Conservation (phyloP, 495 filamentous ascomycete species). For the Talaromyces adpressus region DNA sequence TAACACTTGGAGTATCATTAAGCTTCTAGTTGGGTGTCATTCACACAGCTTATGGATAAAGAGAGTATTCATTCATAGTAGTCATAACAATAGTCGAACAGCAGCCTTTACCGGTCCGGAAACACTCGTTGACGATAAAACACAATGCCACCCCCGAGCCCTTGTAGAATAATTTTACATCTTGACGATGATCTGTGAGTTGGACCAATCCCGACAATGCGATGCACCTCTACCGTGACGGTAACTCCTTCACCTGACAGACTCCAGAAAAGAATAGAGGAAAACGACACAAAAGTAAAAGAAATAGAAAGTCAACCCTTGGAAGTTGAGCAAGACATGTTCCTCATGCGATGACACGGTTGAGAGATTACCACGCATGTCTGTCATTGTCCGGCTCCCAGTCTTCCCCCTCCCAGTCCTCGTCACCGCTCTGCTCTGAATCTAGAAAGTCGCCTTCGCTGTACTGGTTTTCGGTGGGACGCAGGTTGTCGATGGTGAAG, state of each 20-base stretch:
- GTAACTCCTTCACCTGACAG: background rate
- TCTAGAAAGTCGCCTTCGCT: conserved; percentile 78
- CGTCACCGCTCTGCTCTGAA: conserved; percentile 59
- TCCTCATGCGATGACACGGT: background rate
- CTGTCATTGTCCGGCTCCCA: conserved; percentile 6
- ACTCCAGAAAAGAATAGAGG: background rate
- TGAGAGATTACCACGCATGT: conserved; percentile 1
- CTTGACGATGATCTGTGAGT: background rate
- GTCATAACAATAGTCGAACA: background rate
- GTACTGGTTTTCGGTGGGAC: conserved; percentile 64
- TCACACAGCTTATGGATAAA: background rate
- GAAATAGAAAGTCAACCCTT: background rate
- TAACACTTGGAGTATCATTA: background rate
- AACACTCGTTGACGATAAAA: background rate
- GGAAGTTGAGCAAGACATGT: background rate
- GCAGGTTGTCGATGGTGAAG: conserved; percentile 75
- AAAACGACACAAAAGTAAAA: background rate
- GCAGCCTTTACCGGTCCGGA: background rate
- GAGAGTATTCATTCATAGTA: background rate
- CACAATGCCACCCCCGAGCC: background rate
- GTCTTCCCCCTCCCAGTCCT: conserved; percentile 68
- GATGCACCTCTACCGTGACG: background rate
- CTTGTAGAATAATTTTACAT: background rate
- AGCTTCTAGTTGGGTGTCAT: background rate
- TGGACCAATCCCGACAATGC: background rate